These are phyloP conservation scores for Euphorbia pulcherrima DNA, from an alignment of 345 rosid genomes.

Conservation along the genomic window DNA sequence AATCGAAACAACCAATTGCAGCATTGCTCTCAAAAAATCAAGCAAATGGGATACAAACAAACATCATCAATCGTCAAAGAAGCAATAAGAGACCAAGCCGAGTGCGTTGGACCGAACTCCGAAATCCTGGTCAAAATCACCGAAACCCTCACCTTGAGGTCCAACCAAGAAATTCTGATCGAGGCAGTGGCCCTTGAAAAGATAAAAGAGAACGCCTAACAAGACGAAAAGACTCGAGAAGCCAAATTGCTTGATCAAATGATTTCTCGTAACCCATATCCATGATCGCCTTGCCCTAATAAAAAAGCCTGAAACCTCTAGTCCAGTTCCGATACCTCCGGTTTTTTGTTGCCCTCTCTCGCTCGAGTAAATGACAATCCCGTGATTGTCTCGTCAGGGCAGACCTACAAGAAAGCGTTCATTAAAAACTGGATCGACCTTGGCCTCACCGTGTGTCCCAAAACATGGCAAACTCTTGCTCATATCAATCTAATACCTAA, in stretches of 20 bases:
- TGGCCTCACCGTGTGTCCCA: no score
- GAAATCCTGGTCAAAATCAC: constrained; percentile 68
- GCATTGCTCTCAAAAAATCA: constrained; percentile 63
- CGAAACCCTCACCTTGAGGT: constrained; percentile 64
- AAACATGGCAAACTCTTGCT: no score
- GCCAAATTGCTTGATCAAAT: constrained; percentile 72
- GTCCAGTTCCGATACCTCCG: no score
- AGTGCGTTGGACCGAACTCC: constrained; percentile 53
- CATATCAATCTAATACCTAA: no score
- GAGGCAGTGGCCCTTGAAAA: constrained; percentile 95
- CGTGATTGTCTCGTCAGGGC: no score
- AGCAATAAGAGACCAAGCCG: constrained; percentile 54
- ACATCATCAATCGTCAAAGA: constrained; percentile 57
- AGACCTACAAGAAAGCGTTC: no score
- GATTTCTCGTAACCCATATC: no score
- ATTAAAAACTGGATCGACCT: no score
- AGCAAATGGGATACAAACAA: constrained; percentile 52
- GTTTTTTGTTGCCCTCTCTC: no score
- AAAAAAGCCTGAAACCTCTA: no score
- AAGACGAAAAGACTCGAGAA: constrained; percentile 69
- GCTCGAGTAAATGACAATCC: no score
- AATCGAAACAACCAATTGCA: constrained; percentile 38
- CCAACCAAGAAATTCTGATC: constrained; percentile 83
- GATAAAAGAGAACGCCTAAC: constrained; percentile 90
- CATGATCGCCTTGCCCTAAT: no score